Evolutionary conservation across 2,329 filamentous ascomycete species (phyloP), one percentile per base, ranked within the genome.

Genomic region (Penicillium polonicum): DNA sequence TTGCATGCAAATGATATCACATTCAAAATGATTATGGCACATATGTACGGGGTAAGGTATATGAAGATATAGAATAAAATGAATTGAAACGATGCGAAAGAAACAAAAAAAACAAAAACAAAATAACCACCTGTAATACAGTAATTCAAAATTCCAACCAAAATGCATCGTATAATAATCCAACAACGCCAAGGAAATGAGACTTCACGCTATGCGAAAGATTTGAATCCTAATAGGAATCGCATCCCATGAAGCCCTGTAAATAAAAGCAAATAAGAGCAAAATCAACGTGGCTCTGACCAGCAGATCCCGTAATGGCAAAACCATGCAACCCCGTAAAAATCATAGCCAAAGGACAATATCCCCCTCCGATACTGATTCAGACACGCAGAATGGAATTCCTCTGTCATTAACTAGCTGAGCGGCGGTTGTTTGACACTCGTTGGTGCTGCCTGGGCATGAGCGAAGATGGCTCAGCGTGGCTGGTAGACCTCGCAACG

Each of bases 1-100:
- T 23, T 54, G 33, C 17, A 56, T 56, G 53, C 53, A 51, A 51
- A 52, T 61, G 45, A 53, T 54, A 52, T 57, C 52, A 56, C 49
- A 62, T 57, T 58, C 8, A 25, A 46, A 48, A 44, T 21, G 4
- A 23, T 23, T 4, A 23, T 23, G 25, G 36, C 13, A 7, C 7
- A 35, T 21, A 31, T 21, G n/a, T 31, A 41, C 19, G 13, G 29
- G 44, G 31, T 25, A 29, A 33, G 10, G 29, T 33, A 45, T 49
- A 43, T 41, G n/a, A 44, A 45, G 21, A 49, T 23, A 48, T 38
- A 44, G 10, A n/a, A 25, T 21, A n/a, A 45, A 19, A 44, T 52
- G 19, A 13, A 52, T 33, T 19, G 8, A 55, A 36, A 23, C 9
- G 27, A 42, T n/a, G 42, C 13, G 15, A n/a, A 7, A 36, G 31